phyloP scores from a whole-genome alignment of 352 stramenopile species.

The Globisporangium takayamanum region DNA sequence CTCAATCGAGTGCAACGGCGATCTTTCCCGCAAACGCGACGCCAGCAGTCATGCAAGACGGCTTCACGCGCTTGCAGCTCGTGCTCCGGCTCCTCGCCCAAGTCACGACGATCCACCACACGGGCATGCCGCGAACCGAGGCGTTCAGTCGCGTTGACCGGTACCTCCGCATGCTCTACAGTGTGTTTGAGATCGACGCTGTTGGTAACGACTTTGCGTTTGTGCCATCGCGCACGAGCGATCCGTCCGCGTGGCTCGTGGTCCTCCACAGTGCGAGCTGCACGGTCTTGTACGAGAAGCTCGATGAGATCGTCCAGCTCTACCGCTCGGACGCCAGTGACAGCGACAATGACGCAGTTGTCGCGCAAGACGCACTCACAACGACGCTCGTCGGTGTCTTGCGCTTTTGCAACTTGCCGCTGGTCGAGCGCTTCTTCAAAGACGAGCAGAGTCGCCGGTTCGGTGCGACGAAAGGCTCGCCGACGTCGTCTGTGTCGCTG shows the following conservation, averaged over 20 bases:
- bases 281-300: constrained; percentile 73
- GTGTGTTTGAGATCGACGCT: constrained; percentile 42
- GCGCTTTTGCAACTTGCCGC: constrained; percentile 69
- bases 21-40: constrained; percentile 40
- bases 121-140: constrained; percentile 31
- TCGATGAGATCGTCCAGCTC: constrained; percentile 73
- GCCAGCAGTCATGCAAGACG: constrained; percentile 66
- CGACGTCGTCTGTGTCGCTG: constrained; percentile 19
- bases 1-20: background rate
- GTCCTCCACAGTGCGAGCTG: constrained; percentile 67
- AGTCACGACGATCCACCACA: constrained; percentile 63
- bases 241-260: constrained; percentile 53
- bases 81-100: constrained; percentile 51
- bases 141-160: constrained; percentile 42
- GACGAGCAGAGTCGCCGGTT: constrained; percentile 15
- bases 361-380: constrained; percentile 62
- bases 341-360: constrained; percentile 4
- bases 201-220: constrained; percentile 2
- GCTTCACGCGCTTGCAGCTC: constrained; percentile 64
- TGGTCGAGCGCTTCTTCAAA: constrained; percentile 74
- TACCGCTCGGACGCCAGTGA: constrained; percentile 29
- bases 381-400: constrained; percentile 51
- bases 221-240: constrained; percentile 15
- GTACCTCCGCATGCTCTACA: constrained; percentile 48
- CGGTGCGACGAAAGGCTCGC: constrained; percentile 12